Base-by-base conservation (phyloP, 2,329 filamentous ascomycete species). In the Pyricularia grisea region DNA sequence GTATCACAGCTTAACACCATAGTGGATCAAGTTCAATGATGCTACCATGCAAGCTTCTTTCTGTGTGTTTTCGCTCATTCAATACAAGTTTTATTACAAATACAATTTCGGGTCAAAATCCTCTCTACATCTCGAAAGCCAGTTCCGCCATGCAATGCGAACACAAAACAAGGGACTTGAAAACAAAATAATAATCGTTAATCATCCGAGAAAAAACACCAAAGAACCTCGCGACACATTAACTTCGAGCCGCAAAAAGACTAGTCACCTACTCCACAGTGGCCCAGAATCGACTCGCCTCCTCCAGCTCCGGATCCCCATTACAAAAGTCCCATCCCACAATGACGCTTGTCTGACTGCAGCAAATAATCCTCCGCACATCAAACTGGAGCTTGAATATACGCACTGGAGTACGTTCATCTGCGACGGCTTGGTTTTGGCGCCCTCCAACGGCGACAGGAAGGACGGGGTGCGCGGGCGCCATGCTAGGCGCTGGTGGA, bases 301-400 rank as follows among this genome's bases (percentile, higher is more conserved):
- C 89, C 69, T 92, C 87, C 68, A 97, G 86, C 73, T 96, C 91
- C 69, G 86, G 79, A 72, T 99, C 94, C 4, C 88, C 90, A 73
- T 93, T 92, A 70, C 93, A 95, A 83, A 98, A 99, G 78, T 99
- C 95, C 95, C 95, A 99, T 0, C 94, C 95, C 0, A 98, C 93
- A 75, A 99, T 98, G 20, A 91, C 88, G 58, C 90, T 90, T 69
- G 95, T 93, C 78, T 98, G 94, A 72, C 92, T 95, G 77, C 94
- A 97, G 81, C 94, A 97, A 68, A 99, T 91, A 73, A 99, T 96
- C 74, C 94, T 89, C 27, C 93, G 87, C 0, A 93, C 92, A 76
- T 99, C 95, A 73, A 97, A 99, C 78, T 99, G 95, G 50, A 98
- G 83, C 79, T 99, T 99, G 83, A 98, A 99, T 3, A 99, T 92